Base-by-base conservation (phyloP, 1,284 basidiomycete species). In the Papiliotrema terrestris region DNA sequence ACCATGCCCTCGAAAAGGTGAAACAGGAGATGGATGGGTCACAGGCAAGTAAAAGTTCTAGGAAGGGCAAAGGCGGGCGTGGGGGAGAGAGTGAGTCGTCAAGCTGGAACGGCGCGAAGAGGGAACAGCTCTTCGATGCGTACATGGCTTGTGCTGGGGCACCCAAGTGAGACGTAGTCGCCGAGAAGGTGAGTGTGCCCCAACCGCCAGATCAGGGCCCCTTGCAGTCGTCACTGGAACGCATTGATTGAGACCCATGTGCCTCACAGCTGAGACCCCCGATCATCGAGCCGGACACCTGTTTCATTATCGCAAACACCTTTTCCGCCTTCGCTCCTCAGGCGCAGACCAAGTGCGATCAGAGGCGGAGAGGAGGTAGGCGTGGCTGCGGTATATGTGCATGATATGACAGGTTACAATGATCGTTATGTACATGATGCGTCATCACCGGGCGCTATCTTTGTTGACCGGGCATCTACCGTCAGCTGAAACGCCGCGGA, bases 81-180 rank as follows among this genome's bases (percentile, higher is more conserved):
- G n/a, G 20, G 17, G 39, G 5, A 41, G 39, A 5, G 15, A 5
- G 5, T 5, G 29, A 32, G 6, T 6, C 29, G 11, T 32, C 29
- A 11, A 11, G 6, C 29, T 32, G 29, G 6, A 32, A 5, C 29
- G 29, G 29, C 29, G 29, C 29, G 6, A 32, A 32, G 29, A 32
- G 29, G 11, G 6, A 32, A 32, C 29, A 32, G 29, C 29, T 32
- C 6, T 32, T 32, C 29, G 29, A 32, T 5, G 29, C 29, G 29
- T 32, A 32, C 11, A 32, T 32, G 29, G 35, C 48, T 11, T 26
- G 29, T 3, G 57, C 60, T 9, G 38, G 36, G 17, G 36, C 61
- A 5, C 29, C 29, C 14, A 59, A 58, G 35, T 63, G 62, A 59
- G 55, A 61, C 49, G 57, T 55, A 17, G 59, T 63, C 2, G 61